Base-by-base conservation (phyloP, 176 grass and related monocot species). In the Musa itinerans region DNA sequence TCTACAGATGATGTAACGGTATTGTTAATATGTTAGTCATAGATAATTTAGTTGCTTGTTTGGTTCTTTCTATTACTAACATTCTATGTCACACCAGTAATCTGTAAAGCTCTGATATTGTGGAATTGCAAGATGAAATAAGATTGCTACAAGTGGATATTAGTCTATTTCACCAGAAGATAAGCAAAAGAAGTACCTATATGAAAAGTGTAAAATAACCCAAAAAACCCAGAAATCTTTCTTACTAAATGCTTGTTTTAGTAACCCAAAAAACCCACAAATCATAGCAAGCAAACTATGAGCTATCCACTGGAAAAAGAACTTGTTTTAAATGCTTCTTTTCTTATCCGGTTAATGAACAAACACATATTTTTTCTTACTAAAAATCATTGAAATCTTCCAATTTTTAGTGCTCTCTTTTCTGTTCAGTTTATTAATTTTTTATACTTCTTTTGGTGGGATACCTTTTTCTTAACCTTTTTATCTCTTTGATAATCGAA, bases 1-100 rank as follows among this genome's bases (percentile, higher is more conserved):
- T 68, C 65, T 69, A 74, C 61, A 2, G 81, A 96, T 66, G 52
- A 84, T 27, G 49, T 82, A 69, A 89, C 83, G 86, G 90, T 92
- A 78, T 8, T 65, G 10, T 56, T 52, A 73, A 13, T 54, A 43
- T 59, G 59, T 56, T 49, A 8, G 34, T 49, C 66, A 72, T 24
- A 19, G 17, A 50, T 74, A 15, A 10, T 48, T 5, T 68, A 5
- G 2, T 68, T 43, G 16, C 25, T 68, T 14, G 24, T 34, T 68
- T 27, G 26, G 34, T 6, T 43, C 34, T 43, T 68, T 34, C 26
- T 21, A n/a, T 8, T 17, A n/a, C 17, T 20, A 19, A 6, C 14
- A 15, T 20, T 15, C 15, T 61, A 61, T 61, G 17, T 8, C 17
- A 61, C n/a, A 61, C 57, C 14, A 8, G 14, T 61, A 8, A n/a